These are phyloP conservation scores for Debaryomycetaceae sp. DNA, from an alignment of 1,139 yeast genomes.

Conservation along the genomic window DNA sequence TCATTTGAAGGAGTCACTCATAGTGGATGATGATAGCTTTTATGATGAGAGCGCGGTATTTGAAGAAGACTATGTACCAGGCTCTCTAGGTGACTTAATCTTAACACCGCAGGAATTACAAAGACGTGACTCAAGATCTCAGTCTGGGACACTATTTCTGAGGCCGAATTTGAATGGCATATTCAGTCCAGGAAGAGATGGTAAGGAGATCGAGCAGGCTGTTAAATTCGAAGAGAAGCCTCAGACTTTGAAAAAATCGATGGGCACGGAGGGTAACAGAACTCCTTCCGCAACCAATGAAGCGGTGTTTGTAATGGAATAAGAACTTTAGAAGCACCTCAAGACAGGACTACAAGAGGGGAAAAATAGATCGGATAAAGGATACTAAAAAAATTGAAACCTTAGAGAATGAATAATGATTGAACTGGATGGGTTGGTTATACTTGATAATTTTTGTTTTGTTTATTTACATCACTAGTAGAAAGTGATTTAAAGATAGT, in stretches of 20 bases:
- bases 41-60: slow-evolving; percentile 29
- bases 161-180: slow-evolving; percentile 26
- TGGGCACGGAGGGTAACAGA: neutral
- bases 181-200: slow-evolving; percentile 4
- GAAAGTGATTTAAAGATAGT: too few species aligned
- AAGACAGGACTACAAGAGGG: neutral
- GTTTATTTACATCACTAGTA: neutral
- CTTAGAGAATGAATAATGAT: slow-evolving; percentile 2
- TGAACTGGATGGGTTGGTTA: neutral
- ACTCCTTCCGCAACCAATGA: slow-evolving; percentile 10
- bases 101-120: slow-evolving; percentile 74
- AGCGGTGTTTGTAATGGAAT: slow-evolving; percentile 38
- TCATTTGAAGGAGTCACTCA: slow-evolving; percentile 31
- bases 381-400: neutral
- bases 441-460: neutral
- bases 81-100: slow-evolving; percentile 61
- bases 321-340: slow-evolving; percentile 1
- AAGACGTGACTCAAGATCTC: slow-evolving; percentile 62
- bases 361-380: neutral
- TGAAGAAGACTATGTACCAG: slow-evolving; percentile 77
- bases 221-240: neutral
- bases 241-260: neutral
- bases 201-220: slow-evolving; percentile 6
- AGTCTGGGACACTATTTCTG: slow-evolving; percentile 41
- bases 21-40: slow-evolving; percentile 34